Evolutionary conservation across 176 grass and related monocot species (phyloP).

Genomic region (Cocos nucifera): DNA sequence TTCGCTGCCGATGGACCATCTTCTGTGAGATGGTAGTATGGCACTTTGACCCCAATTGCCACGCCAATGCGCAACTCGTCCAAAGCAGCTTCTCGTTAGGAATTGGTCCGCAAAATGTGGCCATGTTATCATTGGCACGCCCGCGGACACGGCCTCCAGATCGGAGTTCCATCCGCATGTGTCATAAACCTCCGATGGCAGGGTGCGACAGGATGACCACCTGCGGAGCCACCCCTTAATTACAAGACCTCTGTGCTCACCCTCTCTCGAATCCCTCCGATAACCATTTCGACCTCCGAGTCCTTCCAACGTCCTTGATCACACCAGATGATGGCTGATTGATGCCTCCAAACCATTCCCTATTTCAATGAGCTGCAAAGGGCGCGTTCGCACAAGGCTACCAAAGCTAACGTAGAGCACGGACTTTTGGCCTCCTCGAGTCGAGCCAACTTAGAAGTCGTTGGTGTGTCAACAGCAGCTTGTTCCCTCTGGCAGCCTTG

Average conservation of each 20-base stretch:
- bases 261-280: conserved; percentile 38
- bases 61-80: conserved; percentile 21
- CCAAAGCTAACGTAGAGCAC: conserved; percentile 55
- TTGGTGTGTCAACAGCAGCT: neutral
- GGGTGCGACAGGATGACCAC: conserved; percentile 31
- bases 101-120: conserved; percentile 34
- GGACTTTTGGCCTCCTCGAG: conserved; percentile 18
- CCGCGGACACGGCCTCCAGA: conserved; percentile 21
- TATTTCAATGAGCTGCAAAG: conserved; percentile 35
- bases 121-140: conserved; percentile 36
- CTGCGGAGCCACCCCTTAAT: conserved; percentile 33
- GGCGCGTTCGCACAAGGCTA: conserved; percentile 15
- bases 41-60: conserved; percentile 2
- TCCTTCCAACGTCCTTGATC: neutral
- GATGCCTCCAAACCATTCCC: conserved; percentile 37
- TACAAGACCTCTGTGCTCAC: conserved; percentile 25
- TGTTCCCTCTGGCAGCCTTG: neutral
- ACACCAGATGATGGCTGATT: conserved; percentile 38
- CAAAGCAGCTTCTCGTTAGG: conserved; percentile 26
- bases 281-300: conserved; percentile 24
- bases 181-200: conserved; percentile 29
- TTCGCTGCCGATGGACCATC: neutral
- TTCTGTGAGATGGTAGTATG: neutral
- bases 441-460: conserved; percentile 36
- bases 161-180: conserved; percentile 44